Conservation (phyloP, 2,329 filamentous ascomycete species). For the Scedosporium aurantiacum region DNA sequence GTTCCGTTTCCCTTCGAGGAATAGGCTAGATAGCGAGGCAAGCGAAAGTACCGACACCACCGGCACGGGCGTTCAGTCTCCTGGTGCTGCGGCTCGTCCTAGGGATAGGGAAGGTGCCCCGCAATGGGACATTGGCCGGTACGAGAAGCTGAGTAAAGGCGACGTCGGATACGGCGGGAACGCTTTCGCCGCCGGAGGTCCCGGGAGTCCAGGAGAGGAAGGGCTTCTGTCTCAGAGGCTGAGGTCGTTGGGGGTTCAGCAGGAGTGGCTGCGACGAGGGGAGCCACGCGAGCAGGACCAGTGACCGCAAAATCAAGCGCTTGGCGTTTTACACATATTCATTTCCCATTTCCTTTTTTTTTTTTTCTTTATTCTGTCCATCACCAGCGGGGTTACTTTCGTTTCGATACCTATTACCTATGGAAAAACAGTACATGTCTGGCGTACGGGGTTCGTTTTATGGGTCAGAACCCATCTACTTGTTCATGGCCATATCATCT, state of each 20-base stretch:
- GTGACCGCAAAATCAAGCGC: not conserved
- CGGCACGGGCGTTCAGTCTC: not conserved
- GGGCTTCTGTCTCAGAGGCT: slow-evolving; percentile 61
- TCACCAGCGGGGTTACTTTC: not conserved
- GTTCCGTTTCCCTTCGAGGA: slow-evolving; percentile 27
- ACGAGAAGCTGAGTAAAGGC: slow-evolving; percentile 59
- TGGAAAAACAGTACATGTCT: not conserved
- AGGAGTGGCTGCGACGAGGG: not conserved
- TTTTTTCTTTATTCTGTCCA: not conserved
- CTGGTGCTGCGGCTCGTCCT: not conserved
- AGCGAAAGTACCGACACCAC: slow-evolving; percentile 17
- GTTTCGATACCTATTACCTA: no score
- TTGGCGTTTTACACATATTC: not conserved
- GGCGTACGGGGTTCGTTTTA: not conserved
- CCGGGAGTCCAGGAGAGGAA: slow-evolving; percentile 39
- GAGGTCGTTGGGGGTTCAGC: slow-evolving; percentile 45
- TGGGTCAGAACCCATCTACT: not conserved
- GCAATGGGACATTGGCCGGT: slow-evolving; percentile 18
- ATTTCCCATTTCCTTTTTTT: no score
- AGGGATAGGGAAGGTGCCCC: not conserved
- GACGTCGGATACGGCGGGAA: slow-evolving; percentile 53
- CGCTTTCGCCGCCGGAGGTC: slow-evolving; percentile 27
- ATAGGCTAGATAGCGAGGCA: slow-evolving; percentile 21
- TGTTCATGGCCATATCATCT: not conserved
- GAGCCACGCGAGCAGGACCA: not conserved